Evolutionary conservation across 2,329 filamentous ascomycete species (phyloP).

Genomic region (Hawksworthiomyces lignivorus): DNA sequence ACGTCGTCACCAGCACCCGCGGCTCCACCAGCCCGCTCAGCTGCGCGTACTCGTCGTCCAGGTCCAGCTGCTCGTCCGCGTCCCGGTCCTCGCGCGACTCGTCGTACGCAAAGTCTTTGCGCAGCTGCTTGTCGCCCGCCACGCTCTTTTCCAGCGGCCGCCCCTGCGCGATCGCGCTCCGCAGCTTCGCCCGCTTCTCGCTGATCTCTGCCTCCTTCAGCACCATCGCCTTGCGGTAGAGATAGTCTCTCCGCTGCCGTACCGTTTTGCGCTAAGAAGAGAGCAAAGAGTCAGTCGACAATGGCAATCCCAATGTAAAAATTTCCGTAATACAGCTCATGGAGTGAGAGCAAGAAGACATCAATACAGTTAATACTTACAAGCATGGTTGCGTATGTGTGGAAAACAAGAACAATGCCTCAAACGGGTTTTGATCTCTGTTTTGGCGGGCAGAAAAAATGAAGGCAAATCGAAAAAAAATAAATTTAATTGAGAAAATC

Average conservation of each 20-base stretch:
- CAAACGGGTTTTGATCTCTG: too few species aligned
- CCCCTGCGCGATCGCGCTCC: constrained; percentile 78
- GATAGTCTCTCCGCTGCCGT: constrained; percentile 74
- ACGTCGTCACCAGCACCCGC: constrained; percentile 76
- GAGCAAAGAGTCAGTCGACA: too few species aligned
- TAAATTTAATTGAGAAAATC: too few species aligned
- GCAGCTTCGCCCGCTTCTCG: constrained; percentile 81
- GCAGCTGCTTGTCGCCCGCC: constrained; percentile 75
- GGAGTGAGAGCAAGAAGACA: constrained; percentile 24
- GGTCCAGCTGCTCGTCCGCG: constrained; percentile 59
- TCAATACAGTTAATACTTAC: constrained; percentile 20
- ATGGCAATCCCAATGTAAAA: too few species aligned
- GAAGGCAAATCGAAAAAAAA: neutral
- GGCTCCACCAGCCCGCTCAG: constrained; percentile 85
- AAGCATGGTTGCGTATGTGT: constrained; percentile 11
- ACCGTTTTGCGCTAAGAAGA: constrained; percentile 59
- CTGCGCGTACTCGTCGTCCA: constrained; percentile 86
- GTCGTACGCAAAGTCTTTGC: constrained; percentile 89
- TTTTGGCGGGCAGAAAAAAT: neutral
- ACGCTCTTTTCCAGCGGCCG: constrained; percentile 76
- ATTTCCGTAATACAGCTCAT: too few species aligned
- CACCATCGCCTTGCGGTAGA: constrained; percentile 82
- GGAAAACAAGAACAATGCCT: too few species aligned
- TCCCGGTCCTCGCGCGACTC: constrained; percentile 66
- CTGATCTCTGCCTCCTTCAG: constrained; percentile 87